phyloP scores from a whole-genome alignment of 208 protist species.

The Trypanosoma rangeli region DNA sequence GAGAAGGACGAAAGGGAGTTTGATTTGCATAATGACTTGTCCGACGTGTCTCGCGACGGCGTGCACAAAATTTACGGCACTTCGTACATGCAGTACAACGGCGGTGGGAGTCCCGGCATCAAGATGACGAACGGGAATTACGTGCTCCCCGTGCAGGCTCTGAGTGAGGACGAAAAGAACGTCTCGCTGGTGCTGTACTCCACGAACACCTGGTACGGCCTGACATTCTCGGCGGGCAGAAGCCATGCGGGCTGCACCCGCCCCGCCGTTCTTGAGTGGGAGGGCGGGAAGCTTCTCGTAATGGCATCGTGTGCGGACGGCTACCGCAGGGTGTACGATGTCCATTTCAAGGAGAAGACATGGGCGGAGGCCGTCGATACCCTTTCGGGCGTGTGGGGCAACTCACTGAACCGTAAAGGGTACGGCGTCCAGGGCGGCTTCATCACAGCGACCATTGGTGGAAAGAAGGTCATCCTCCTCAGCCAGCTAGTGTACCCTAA shows the following conservation, averaged over 20 bases:
- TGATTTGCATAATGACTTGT: constrained; percentile 1
- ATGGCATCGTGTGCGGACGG: constrained; percentile 9
- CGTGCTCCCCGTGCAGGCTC: constrained; percentile 14
- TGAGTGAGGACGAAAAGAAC: background rate
- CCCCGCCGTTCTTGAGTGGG: no score
- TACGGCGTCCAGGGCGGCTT: background rate
- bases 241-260: background rate
- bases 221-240: no score
- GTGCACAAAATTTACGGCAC: background rate
- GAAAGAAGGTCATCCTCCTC: background rate
- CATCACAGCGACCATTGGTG: background rate
- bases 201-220: background rate
- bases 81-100: constrained; percentile 8
- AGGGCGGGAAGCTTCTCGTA: no score
- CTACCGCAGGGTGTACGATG: no score
- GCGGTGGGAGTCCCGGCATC: constrained; percentile 12
- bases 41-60: background rate
- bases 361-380: no score
- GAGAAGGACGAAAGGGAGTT: background rate
- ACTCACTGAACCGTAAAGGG: background rate
- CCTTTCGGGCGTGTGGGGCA: background rate
- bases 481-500: background rate
- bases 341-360: no score
- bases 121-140: constrained; percentile 6
- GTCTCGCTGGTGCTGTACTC: constrained; percentile 9